These are phyloP conservation scores for Flaveria robusta DNA, from an alignment of 129 eudicot species.

Conservation along the genomic window DNA sequence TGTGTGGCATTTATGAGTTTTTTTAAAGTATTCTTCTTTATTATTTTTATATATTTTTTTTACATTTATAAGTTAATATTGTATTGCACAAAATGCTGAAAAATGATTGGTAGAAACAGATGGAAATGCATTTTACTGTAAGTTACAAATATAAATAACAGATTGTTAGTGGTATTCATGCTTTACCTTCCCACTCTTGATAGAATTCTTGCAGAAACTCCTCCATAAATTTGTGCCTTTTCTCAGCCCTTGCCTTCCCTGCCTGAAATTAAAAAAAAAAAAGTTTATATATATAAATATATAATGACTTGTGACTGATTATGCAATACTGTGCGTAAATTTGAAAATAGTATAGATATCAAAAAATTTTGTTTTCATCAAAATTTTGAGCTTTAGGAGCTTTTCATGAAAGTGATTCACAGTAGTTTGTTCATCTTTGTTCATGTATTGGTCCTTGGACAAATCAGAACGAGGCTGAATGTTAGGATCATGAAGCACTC, in stretches of 20 bases:
- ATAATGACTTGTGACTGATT: background rate
- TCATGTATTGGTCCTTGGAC: constrained; percentile 83
- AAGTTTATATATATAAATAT: background rate
- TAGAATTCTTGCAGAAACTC: constrained; percentile 79
- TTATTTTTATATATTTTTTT: constrained; percentile 16
- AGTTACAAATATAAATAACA: constrained; percentile 37
- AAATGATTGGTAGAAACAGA: constrained; percentile 20
- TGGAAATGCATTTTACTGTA: constrained; percentile 34
- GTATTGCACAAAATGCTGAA: constrained; percentile 28
- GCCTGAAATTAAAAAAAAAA: constrained; percentile 47
- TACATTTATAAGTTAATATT: constrained; percentile 33
- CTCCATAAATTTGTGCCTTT: constrained; percentile 92
- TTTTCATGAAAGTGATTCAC: constrained; percentile 94
- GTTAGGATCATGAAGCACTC: constrained; percentile 75
- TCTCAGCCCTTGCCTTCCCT: constrained; percentile 77
- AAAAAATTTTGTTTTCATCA: constrained; percentile 89
- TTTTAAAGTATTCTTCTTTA: constrained; percentile 28
- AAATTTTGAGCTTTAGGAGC: constrained; percentile 84
- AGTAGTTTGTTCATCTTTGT: constrained; percentile 85
- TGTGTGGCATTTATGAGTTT: constrained; percentile 18
- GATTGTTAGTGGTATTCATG: constrained; percentile 33
- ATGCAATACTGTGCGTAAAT: background rate
- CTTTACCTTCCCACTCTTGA: constrained; percentile 84
- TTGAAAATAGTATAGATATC: background rate
- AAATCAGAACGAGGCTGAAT: constrained; percentile 70